These are phyloP conservation scores for Hansenula lynferdii DNA, from an alignment of 1,139 yeast species.

Conservation along the genomic window DNA sequence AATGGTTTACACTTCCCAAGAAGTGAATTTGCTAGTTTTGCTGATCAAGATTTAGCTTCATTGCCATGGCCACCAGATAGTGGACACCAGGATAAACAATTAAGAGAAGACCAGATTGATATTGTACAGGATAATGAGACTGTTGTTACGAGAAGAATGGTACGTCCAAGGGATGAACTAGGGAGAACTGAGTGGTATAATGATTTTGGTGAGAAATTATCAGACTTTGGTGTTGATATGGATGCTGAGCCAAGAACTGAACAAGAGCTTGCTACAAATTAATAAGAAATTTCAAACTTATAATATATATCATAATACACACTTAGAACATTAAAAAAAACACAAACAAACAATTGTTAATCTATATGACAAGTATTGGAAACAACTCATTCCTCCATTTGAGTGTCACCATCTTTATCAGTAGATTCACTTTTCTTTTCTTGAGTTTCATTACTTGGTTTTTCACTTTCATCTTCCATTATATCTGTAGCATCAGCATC, in stretches of 20 bases:
- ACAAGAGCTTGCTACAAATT: background rate
- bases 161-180: slow-evolving; percentile 26
- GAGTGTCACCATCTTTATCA: slow-evolving; percentile 28
- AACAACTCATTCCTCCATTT: slow-evolving; percentile 20
- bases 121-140: slow-evolving; percentile 25
- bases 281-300: background rate
- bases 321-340: slow-evolving; percentile 1
- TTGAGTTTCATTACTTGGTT: slow-evolving; percentile 4
- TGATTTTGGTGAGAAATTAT: slow-evolving; percentile 73
- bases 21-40: slow-evolving; percentile 41
- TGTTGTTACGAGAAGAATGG: slow-evolving; percentile 25
- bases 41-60: slow-evolving; percentile 54
- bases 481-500: slow-evolving; percentile 14
- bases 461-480: slow-evolving; percentile 7
- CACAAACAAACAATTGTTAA: too few species aligned
- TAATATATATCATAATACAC: background rate
- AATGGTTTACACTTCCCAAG: slow-evolving; percentile 48
- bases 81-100: slow-evolving; percentile 37
- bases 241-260: slow-evolving; percentile 41
- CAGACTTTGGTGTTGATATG: slow-evolving; percentile 84
- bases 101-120: slow-evolving; percentile 9
- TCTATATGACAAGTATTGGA: background rate
- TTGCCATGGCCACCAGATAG: slow-evolving; percentile 93
- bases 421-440: slow-evolving; percentile 6
- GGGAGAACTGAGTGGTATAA: slow-evolving; percentile 61